These are phyloP conservation scores for Exophiala alcalophila DNA, from an alignment of 2,329 filamentous ascomycete genomes.

Conservation along the genomic window DNA sequence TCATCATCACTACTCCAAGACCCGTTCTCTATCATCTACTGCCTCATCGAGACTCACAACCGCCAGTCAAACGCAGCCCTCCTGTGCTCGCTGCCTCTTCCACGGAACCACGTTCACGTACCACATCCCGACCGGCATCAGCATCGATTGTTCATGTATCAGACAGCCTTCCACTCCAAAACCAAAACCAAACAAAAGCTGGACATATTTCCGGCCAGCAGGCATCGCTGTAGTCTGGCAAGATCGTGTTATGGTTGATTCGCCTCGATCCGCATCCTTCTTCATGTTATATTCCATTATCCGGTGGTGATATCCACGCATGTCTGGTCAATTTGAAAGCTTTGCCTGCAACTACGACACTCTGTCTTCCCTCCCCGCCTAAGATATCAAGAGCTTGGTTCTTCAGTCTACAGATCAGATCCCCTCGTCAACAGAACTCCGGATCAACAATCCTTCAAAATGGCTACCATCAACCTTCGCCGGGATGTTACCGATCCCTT, in stretches of 20 bases:
- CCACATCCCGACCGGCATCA: too few species aligned
- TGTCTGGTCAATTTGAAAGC: slow-evolving; percentile 55
- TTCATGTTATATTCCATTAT: slow-evolving; percentile 30
- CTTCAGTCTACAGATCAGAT: slow-evolving; percentile 6
- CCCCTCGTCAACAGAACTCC: slow-evolving; percentile 6
- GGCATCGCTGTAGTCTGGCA: slow-evolving; percentile 88
- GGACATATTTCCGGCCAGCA: slow-evolving; percentile 94
- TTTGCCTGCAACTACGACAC: slow-evolving; percentile 44
- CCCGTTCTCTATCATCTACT: too few species aligned
- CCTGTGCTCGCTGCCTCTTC: neutral
- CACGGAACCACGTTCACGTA: slow-evolving; percentile 20
- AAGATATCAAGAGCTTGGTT: slow-evolving; percentile 15
- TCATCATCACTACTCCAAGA: slow-evolving; percentile 13
- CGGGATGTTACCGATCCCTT: slow-evolving; percentile 93
- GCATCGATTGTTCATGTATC: slow-evolving; percentile 87
- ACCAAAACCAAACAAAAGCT: slow-evolving; percentile 91
- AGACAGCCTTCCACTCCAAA: slow-evolving; percentile 92
- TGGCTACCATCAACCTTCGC: slow-evolving; percentile 82
- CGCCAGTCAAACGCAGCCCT: too few species aligned
- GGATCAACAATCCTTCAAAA: slow-evolving; percentile 56
- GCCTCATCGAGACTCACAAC: too few species aligned
- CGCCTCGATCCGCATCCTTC: slow-evolving; percentile 31
- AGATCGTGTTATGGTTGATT: slow-evolving; percentile 83
- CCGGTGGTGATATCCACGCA: slow-evolving; percentile 46
- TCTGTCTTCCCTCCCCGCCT: slow-evolving; percentile 36